Evolutionary conservation across 306 rosid genomes (phyloP).

Genomic region (Spatholobus suberectus): DNA sequence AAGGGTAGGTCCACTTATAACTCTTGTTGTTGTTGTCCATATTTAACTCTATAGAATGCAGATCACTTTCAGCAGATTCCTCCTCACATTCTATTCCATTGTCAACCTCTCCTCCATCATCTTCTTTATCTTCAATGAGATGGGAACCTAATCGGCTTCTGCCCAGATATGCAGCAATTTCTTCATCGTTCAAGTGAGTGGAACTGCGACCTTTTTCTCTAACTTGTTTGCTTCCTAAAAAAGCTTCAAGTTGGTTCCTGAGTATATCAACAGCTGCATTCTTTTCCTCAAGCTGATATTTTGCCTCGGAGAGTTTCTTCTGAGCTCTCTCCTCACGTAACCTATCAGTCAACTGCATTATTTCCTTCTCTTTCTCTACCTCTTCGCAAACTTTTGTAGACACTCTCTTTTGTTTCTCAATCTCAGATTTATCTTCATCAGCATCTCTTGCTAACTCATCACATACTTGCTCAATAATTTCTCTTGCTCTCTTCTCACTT

Average conservation of each 20-base stretch:
- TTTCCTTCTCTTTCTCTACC: constrained; percentile 77
- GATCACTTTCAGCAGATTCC: constrained; percentile 89
- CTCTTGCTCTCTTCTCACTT: constrained; percentile 94
- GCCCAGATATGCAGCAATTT: constrained; percentile 64
- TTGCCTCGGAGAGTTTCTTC: constrained; percentile 71
- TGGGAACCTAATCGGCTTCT: constrained; percentile 60
- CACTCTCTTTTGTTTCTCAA: constrained; percentile 64
- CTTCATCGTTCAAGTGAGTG: constrained; percentile 65
- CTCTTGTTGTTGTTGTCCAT: constrained; percentile 82
- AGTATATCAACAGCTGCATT: constrained; percentile 81
- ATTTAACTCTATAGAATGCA: constrained; percentile 90
- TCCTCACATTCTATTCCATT: constrained; percentile 74
- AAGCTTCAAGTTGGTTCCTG: constrained; percentile 88
- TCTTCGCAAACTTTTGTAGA: constrained; percentile 66
- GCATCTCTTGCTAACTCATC: constrained; percentile 82
- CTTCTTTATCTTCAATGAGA: constrained; percentile 67
- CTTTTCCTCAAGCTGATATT: constrained; percentile 79
- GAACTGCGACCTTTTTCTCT: constrained; percentile 73
- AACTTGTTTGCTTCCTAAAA: constrained; percentile 69
- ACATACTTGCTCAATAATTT: constrained; percentile 84
- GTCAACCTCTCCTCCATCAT: constrained; percentile 82
- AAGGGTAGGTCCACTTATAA: constrained; percentile 71
- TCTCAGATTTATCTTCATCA: constrained; percentile 69
- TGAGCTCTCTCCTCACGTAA: constrained; percentile 82
- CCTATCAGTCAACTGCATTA: constrained; percentile 72